These are phyloP conservation scores for Komagataea norvegica DNA, from an alignment of 1,139 yeast genomes.

Conservation along the genomic window DNA sequence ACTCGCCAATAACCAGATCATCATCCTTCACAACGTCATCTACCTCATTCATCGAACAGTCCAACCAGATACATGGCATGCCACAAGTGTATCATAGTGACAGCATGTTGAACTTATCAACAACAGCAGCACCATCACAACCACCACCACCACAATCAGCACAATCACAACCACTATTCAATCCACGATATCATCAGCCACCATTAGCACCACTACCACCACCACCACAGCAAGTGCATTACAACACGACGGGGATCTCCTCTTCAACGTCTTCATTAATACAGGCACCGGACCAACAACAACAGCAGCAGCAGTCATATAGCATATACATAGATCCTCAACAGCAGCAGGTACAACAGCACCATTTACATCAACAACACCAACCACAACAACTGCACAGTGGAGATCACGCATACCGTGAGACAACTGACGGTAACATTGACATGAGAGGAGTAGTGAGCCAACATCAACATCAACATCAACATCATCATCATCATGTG, in stretches of 20 bases:
- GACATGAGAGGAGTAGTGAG: not conserved
- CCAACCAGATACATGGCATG: not conserved
- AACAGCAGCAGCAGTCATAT: not conserved
- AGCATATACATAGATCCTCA: not conserved
- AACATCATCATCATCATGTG: no score
- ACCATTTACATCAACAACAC: not conserved
- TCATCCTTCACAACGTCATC: not conserved
- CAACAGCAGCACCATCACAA: not conserved
- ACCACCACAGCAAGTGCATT: no score
- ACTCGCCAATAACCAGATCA: constrained; percentile 1
- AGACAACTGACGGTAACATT: not conserved
- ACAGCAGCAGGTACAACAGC: not conserved
- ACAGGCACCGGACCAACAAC: not conserved
- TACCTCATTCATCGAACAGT: not conserved
- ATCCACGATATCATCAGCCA: no score
- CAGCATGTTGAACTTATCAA: not conserved
- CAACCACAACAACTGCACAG: not conserved
- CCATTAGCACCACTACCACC: no score
- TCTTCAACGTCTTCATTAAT: no score
- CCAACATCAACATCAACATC: not conserved
- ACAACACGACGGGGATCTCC: no score
- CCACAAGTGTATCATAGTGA: not conserved
- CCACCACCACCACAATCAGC: not conserved
- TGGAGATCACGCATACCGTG: not conserved
- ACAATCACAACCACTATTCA: not conserved